Evolutionary conservation across 495 filamentous ascomycete species (phyloP), one percentile per base, ranked within the genome.

Genomic region (Annulohypoxylon maeteangense): DNA sequence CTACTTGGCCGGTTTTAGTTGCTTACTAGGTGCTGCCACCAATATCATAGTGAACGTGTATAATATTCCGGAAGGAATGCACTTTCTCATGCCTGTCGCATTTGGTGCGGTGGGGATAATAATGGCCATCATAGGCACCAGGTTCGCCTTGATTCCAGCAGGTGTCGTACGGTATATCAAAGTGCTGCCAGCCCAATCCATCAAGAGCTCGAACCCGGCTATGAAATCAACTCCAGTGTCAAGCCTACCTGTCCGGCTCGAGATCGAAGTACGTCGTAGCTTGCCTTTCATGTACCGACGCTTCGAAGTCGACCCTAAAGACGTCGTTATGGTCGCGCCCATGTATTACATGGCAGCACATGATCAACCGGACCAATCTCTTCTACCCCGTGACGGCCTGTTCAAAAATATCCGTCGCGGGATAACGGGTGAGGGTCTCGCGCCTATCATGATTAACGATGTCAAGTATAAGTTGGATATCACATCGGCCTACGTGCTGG

Each of bases 1-100:
- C 74, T 89, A 90, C 74, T 74, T 79, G 36, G 79, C 87, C 14
- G 82, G 83, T 5, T 66, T 79, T 22, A 89, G 89, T 75, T 90
- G 87, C 78, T 81, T 90, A 58, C 73, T 79, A 12, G 89, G 87
- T 67, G 81, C 87, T 10, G 80, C 80, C 61, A 87, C 83, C 74
- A 85, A 88, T 70, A 87, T 86, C 54, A 85, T 84, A 70, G 29
- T 75, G 45, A 77, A 81, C 32, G 80, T 81, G 55, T 75, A 83
- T 25, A 68, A 82, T 61, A 74, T 81, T n/a, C 83, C 82, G 11
- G 68, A 75, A 16, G 85, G 76, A 31, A 62, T 87, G 2, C 57
- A 78, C 11, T 64, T 56, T 60, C 84, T 82, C 79, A 79, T 87
- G 6, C 80, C 81, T 1, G 67, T 78, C 36, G 80, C 81, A 11